Evolutionary conservation across 345 rosid species (phyloP).

Genomic region (Rubroshorea leprosula): DNA sequence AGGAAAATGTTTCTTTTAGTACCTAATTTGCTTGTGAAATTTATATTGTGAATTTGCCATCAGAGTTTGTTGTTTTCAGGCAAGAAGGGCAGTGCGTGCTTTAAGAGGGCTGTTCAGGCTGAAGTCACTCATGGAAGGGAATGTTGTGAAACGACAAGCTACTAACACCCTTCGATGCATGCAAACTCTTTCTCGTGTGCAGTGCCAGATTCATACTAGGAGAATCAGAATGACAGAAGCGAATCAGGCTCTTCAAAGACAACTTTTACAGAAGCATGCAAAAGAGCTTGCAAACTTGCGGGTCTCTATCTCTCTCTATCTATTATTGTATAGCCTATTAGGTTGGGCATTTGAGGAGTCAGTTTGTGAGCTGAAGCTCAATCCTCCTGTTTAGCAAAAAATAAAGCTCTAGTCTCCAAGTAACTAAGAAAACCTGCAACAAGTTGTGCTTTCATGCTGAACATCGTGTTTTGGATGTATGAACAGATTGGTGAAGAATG

Average conservation of each 20-base stretch:
- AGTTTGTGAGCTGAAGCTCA: too few relatives aligned
- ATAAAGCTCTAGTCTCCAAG: constrained; percentile 2
- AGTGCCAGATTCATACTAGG: constrained; percentile 69
- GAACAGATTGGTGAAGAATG: constrained; percentile 77
- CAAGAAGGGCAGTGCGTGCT: constrained; percentile 71
- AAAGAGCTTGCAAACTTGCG: constrained; percentile 64
- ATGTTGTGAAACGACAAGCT: constrained; percentile 77
- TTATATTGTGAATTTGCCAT: too few relatives aligned
- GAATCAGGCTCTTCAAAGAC: constrained; percentile 85
- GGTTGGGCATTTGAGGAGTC: too few relatives aligned
- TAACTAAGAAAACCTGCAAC: background rate
- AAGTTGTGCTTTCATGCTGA: too few relatives aligned
- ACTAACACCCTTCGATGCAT: constrained; percentile 64
- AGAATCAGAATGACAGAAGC: constrained; percentile 85
- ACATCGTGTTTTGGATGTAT: constrained; percentile 14
- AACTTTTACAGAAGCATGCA: constrained; percentile 83
- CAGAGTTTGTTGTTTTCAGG: too few relatives aligned
- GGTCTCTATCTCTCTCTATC: constrained; percentile 28
- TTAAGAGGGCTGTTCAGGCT: constrained; percentile 83
- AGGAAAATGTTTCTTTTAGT: too few relatives aligned
- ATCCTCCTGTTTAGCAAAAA: too few relatives aligned
- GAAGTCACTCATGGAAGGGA: constrained; percentile 75
- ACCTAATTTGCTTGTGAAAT: too few relatives aligned
- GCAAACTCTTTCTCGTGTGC: constrained; percentile 87
- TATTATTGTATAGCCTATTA: background rate